Conservation (phyloP, 352 stramenopile genomes). For the Phytophthora idaei region DNA sequence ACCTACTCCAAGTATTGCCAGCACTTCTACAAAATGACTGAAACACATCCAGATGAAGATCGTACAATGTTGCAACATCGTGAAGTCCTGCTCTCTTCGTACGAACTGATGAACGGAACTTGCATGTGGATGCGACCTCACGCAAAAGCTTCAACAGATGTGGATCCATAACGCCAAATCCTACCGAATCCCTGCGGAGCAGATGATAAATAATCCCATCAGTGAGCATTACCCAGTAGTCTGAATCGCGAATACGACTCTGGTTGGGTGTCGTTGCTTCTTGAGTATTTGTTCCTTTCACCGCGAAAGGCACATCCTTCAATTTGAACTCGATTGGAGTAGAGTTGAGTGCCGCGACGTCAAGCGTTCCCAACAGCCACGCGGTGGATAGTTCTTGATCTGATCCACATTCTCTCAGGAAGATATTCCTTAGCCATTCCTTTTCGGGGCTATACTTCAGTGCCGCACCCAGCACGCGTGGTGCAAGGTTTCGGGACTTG, state of each 20-base stretch:
- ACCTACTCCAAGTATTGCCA: constrained; percentile 44
- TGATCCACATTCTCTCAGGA: constrained; percentile 59
- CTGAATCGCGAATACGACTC: constrained; percentile 28
- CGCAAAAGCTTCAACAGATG: constrained; percentile 53
- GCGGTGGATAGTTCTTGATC: constrained; percentile 61
- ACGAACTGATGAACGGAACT: constrained; percentile 42
- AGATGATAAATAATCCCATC: constrained; percentile 71
- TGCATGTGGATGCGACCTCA: constrained; percentile 43
- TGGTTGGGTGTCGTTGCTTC: not conserved
- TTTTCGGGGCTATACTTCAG: constrained; percentile 66
- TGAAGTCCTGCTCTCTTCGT: constrained; percentile 23
- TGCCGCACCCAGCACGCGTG: constrained; percentile 58
- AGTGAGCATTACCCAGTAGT: constrained; percentile 75
- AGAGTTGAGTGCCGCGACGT: constrained; percentile 42
- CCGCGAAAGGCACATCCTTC: constrained; percentile 28
- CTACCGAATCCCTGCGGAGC: constrained; percentile 42
- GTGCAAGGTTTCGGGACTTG: constrained; percentile 60
- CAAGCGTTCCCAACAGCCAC: constrained; percentile 74
- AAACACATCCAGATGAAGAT: constrained; percentile 75
- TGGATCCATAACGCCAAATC: constrained; percentile 59
- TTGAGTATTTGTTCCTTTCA: constrained; percentile 11
- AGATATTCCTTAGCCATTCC: constrained; percentile 70
- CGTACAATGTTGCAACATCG: constrained; percentile 44
- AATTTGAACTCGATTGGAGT: constrained; percentile 24
- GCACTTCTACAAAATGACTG: constrained; percentile 60